These are phyloP conservation scores for Phytomonas sp. DNA, from an alignment of 208 protist species.

Conservation along the genomic window DNA sequence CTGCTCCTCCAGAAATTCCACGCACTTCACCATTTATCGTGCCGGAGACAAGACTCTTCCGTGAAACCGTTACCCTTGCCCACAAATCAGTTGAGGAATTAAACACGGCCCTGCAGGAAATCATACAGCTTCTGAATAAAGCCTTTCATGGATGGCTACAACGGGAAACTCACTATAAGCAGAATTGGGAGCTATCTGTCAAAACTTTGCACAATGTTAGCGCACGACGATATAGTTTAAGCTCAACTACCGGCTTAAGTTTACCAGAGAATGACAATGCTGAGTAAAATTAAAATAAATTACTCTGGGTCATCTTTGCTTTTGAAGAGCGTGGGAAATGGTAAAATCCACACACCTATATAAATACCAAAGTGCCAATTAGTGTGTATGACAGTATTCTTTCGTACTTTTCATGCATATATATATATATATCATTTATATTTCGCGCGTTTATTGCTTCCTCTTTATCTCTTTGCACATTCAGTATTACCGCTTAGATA, in stretches of 20 bases:
- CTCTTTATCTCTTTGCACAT: background rate
- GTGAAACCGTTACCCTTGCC: constrained; percentile 47
- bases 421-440: background rate
- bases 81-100: constrained; percentile 42
- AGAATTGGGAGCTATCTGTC: constrained; percentile 55
- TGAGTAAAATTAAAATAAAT: background rate
- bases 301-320: background rate
- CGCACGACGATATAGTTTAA: background rate
- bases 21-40: constrained; percentile 22
- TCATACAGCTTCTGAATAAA: constrained; percentile 27
- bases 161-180: constrained; percentile 41
- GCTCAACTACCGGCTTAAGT: background rate
- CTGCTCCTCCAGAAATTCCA: background rate
- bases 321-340: background rate
- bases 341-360: background rate
- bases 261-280: background rate
- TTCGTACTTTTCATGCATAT: background rate
- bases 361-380: background rate
- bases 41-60: constrained; percentile 40
- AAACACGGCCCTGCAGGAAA: constrained; percentile 24
- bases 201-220: constrained; percentile 20
- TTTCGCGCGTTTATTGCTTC: background rate
- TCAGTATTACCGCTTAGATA: background rate
- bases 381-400: background rate
- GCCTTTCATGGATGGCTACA: constrained; percentile 44